Evolutionary conservation across 306 rosid species (phyloP), one percentile per base, ranked within the genome.

Genomic region (Quercus ilex): DNA sequence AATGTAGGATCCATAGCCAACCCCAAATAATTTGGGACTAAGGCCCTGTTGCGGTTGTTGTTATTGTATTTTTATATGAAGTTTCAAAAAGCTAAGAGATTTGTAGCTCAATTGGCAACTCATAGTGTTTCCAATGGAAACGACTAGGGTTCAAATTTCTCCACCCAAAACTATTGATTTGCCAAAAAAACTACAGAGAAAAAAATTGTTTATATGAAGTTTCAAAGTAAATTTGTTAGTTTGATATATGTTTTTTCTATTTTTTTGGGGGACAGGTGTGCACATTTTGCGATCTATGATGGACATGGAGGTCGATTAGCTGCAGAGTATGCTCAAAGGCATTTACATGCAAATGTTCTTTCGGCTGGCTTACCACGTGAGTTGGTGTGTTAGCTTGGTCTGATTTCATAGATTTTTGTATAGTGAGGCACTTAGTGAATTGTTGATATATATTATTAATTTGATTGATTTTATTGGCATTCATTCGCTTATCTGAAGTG

Each of bases 301-400:
- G 98, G 98, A 71, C 96, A 92, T 26, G 98, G 97, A 78, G 98
- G 98, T 38, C 94, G 96, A 77, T 88, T 90, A 69, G 97, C 98
- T 78, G 98, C 98, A 21, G 96, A 89, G 23, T 90, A 90, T 79
- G 91, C 92, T 74, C 92, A 92, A 86, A 92, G 84, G 81, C 86
- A 90, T 88, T 88, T 94, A 74, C 97, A 94, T 74, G 69, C 65
- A 23, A 92, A 89, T 85, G 98, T 90, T 83, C 92, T 94, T 53
- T 82, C 88, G 20, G 86, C 97, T 19, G 98, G 98, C 82, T 94
- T 94, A 90, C 96, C 98, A 94, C 97, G 96, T 94, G 98, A 94
- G 98, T 94, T 92, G 98, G 98, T 92, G 94, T 91, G 97, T 94
- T 92, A 86, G 88, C 94, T 82, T 85, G 90, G 91, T 92, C 91